Conservation (phyloP, 179 eudicot species). For the Vitellaria paradoxa region DNA sequence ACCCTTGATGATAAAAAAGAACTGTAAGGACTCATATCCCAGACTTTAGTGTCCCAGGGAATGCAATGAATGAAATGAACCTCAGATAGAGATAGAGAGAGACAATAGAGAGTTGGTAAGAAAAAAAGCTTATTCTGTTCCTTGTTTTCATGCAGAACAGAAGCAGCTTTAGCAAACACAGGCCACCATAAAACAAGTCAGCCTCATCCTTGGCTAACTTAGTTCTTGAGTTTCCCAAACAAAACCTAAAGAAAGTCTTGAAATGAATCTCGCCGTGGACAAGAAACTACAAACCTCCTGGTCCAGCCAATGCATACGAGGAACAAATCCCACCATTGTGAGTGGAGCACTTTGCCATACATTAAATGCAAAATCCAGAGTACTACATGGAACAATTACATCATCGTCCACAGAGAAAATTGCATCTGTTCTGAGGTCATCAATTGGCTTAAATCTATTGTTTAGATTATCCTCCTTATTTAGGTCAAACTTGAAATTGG, state of each 20-base stretch:
- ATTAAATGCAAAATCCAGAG: slow-evolving; percentile 61
- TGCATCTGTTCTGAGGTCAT: slow-evolving; percentile 54
- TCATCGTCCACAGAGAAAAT: slow-evolving; percentile 72
- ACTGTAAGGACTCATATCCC: not conserved
- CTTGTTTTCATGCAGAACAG: not conserved
- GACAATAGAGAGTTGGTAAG: not conserved
- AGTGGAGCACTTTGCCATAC: slow-evolving; percentile 71
- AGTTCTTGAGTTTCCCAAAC: not conserved
- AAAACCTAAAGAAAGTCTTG: not conserved
- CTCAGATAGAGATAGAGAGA: not conserved
- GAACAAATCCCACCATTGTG: slow-evolving; percentile 74
- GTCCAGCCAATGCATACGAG: slow-evolving; percentile 68
- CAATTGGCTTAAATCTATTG: slow-evolving; percentile 65
- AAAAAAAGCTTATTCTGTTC: not conserved
- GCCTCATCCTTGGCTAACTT: not conserved
- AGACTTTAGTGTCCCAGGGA: not conserved
- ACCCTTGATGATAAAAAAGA: not conserved
- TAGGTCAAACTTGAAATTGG: slow-evolving; percentile 53
- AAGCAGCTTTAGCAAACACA: slow-evolving; percentile 7
- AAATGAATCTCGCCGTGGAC: not conserved
- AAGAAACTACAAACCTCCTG: slow-evolving; percentile 40
- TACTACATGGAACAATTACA: slow-evolving; percentile 62
- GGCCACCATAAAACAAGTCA: slow-evolving; percentile 1
- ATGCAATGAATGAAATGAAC: not conserved
- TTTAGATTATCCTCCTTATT: slow-evolving; percentile 61